These are phyloP conservation scores for Boletus sp. DNA, from an alignment of 1,284 basidiomycete species.

Conservation along the genomic window DNA sequence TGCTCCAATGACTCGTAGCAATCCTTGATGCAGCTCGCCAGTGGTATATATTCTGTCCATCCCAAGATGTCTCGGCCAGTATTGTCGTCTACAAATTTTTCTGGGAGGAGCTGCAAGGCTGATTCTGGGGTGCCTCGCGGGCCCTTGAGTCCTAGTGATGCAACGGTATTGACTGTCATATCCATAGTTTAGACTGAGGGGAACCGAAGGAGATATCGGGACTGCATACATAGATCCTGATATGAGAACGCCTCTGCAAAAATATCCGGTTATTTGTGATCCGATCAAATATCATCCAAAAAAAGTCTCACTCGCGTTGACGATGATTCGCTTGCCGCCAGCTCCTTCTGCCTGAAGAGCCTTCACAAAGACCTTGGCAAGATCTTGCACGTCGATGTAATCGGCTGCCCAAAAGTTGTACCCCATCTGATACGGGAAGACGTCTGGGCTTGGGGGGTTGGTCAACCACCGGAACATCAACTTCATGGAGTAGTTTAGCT, in stretches of 20 bases:
- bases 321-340: slow-evolving; percentile 2
- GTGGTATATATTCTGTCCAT: slow-evolving; percentile 3
- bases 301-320: slow-evolving; percentile 1
- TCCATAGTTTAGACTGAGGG: background rate
- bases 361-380: background rate
- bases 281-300: background rate
- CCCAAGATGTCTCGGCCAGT: slow-evolving; percentile 1
- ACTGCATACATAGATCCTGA: background rate
- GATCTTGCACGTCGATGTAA: slow-evolving; percentile 3
- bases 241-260: slow-evolving; percentile 1
- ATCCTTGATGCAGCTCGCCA: slow-evolving; percentile 2
- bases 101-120: background rate
- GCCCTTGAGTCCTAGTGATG: background rate
- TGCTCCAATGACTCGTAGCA: background rate
- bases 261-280: background rate
- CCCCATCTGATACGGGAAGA: slow-evolving; percentile 3
- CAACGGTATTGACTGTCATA: background rate
- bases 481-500: slow-evolving; percentile 3
- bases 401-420: slow-evolving; percentile 5
- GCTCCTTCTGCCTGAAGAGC: background rate
- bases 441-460: background rate
- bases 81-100: background rate
- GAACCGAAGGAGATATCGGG: background rate
- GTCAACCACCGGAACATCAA: slow-evolving; percentile 3
- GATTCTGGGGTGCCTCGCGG: slow-evolving; percentile 1